Evolutionary conservation across 2,329 filamentous ascomycete genomes (phyloP).

Genomic region (Fusarium papillatum): DNA sequence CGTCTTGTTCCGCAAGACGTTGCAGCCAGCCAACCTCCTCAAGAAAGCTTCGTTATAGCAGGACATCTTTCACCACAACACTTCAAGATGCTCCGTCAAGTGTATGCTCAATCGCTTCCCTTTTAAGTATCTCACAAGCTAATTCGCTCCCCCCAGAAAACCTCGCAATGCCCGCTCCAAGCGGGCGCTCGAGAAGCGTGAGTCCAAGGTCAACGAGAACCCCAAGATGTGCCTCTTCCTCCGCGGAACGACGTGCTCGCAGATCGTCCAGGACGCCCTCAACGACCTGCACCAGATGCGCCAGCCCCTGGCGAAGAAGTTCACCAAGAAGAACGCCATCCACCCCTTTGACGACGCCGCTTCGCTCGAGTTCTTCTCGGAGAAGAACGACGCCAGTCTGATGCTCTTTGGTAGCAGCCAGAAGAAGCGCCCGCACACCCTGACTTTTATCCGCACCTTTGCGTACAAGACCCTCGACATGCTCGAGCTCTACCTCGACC

Average conservation of each 20-base stretch:
- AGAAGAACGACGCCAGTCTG: constrained; percentile 94
- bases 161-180: constrained; percentile 87
- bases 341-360: constrained; percentile 93
- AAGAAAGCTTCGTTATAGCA: constrained; percentile 24
- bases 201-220: constrained; percentile 90
- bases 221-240: constrained; percentile 92
- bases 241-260: constrained; percentile 87
- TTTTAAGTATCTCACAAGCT: background rate
- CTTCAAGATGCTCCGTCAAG: constrained; percentile 62
- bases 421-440: constrained; percentile 95
- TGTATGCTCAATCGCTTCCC: constrained; percentile 50
- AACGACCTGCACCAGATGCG: constrained; percentile 89
- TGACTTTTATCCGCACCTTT: constrained; percentile 89
- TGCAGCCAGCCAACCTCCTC: constrained; percentile 20
- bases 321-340: constrained; percentile 97
- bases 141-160: constrained; percentile 57
- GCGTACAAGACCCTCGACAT: constrained; percentile 93
- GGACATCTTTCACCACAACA: constrained; percentile 21
- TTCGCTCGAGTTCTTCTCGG: constrained; percentile 93
- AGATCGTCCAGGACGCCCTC: constrained; percentile 85
- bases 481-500: constrained; percentile 89
- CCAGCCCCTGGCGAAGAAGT: constrained; percentile 87
- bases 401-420: constrained; percentile 87
- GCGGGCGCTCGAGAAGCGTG: constrained; percentile 93
- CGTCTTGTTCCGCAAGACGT: background rate